Conservation (phyloP, 805 yeast species). For the Metschnikowia dekortorum region DNA sequence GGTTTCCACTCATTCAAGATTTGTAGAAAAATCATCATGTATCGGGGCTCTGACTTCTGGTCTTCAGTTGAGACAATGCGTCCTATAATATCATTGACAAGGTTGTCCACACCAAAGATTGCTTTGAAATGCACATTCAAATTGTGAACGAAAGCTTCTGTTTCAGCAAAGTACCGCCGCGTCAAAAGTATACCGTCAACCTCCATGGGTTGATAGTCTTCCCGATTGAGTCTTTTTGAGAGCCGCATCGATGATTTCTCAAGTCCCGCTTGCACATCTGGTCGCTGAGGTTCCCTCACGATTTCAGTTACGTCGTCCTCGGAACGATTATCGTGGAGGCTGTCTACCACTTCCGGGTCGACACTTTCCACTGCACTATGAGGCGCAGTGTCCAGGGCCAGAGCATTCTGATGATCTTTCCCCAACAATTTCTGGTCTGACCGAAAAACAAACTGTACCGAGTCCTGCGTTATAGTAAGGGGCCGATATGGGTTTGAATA, state of each 20-base stretch:
- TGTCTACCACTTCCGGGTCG: not conserved
- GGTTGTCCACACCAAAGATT: slow-evolving; percentile 2
- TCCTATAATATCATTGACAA: slow-evolving; percentile 10
- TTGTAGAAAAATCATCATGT: slow-evolving; percentile 21
- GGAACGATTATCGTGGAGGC: not conserved
- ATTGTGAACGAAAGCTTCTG: slow-evolving; percentile 21
- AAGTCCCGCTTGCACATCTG: not conserved
- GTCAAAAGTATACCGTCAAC: slow-evolving; percentile 22
- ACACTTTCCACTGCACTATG: not conserved
- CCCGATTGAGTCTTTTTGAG: slow-evolving; percentile 29
- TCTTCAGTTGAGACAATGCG: slow-evolving; percentile 7
- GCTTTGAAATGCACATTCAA: slow-evolving; percentile 17
- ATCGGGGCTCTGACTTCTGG: slow-evolving; percentile 3
- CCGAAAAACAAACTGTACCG: slow-evolving; percentile 30
- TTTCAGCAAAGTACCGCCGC: slow-evolving; percentile 24
- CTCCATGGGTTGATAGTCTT: slow-evolving; percentile 18
- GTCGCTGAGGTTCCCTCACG: not conserved
- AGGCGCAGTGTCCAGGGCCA: not conserved
- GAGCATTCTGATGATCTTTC: not conserved
- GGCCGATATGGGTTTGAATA: slow-evolving; percentile 50
- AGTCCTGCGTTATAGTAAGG: slow-evolving; percentile 46
- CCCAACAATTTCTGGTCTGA: not conserved
- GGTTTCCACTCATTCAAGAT: slow-evolving; percentile 28
- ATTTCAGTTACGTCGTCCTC: not conserved
- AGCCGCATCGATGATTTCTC: slow-evolving; percentile 22